These are phyloP conservation scores for Parascedosporium putredinis DNA, from an alignment of 2,329 filamentous ascomycete species.

Conservation along the genomic window DNA sequence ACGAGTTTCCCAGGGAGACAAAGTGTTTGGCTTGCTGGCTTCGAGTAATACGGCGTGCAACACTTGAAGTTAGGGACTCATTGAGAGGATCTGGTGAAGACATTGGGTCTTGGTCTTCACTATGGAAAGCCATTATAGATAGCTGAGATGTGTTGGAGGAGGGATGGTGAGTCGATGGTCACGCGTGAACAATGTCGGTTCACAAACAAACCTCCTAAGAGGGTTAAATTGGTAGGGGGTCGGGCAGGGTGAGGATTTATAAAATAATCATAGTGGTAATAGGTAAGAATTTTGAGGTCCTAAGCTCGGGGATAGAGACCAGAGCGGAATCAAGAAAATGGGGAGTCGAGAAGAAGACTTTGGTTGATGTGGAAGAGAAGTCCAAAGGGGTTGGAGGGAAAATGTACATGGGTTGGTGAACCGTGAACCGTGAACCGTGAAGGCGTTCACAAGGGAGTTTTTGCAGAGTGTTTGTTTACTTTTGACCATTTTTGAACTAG, in stretches of 20 bases:
- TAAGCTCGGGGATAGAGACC: no score
- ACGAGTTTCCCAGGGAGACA: slow-evolving; percentile 21
- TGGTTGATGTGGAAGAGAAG: not conserved
- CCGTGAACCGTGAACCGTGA: slow-evolving; percentile 4
- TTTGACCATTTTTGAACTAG: slow-evolving; percentile 4
- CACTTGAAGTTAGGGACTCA: slow-evolving; percentile 25
- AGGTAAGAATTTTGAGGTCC: no score
- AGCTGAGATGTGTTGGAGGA: not conserved
- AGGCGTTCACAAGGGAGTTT: not conserved
- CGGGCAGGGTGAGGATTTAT: no score
- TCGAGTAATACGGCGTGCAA: slow-evolving; percentile 31
- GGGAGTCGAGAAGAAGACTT: not conserved
- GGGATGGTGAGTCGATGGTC: not conserved
- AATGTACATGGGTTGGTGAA: not conserved
- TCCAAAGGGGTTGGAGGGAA: not conserved
- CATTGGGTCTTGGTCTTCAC: slow-evolving; percentile 33
- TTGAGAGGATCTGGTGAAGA: slow-evolving; percentile 43
- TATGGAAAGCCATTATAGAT: slow-evolving; percentile 21
- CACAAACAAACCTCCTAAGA: not conserved
- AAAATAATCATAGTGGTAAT: no score
- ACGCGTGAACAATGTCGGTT: not conserved
- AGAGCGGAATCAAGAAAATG: no score
- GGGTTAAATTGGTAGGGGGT: no score
- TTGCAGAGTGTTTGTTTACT: slow-evolving; percentile 10
- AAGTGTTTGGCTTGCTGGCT: slow-evolving; percentile 31